Evolutionary conservation across 176 grass and related monocot species (phyloP).

Genomic region (Carex scoparia): DNA sequence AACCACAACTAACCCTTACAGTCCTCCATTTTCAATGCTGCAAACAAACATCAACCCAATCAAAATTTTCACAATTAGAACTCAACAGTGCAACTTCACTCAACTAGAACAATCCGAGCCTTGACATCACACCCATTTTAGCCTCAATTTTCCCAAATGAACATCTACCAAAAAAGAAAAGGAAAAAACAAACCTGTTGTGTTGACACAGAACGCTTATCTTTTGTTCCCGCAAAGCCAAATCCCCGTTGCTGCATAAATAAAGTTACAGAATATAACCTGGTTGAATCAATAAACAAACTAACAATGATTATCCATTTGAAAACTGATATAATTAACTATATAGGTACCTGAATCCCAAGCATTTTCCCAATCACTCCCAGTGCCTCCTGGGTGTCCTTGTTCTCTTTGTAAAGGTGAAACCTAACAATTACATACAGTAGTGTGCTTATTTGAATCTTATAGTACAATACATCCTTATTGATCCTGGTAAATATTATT

Average conservation of each 20-base stretch:
- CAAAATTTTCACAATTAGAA: neutral
- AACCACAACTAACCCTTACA: neutral
- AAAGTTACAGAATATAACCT: conserved; percentile 19
- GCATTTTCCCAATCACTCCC: conserved; percentile 93
- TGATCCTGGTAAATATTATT: neutral
- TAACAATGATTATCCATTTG: conserved; percentile 10
- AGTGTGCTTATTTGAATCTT: conserved; percentile 22
- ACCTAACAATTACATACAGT: conserved; percentile 41
- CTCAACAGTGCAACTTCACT: neutral
- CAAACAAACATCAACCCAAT: neutral
- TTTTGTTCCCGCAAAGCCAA: conserved; percentile 98
- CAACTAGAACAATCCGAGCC: neutral
- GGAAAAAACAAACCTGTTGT: conserved; percentile 49
- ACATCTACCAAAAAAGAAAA: neutral
- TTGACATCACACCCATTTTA: neutral
- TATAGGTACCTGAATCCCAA: conserved; percentile 67
- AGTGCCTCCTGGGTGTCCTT: conserved; percentile 93
- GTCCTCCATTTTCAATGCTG: neutral
- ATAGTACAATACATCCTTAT: neutral
- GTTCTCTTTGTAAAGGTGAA: conserved; percentile 94
- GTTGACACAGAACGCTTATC: conserved; percentile 86
- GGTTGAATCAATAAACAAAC: conserved; percentile 14
- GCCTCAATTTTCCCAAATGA: neutral
- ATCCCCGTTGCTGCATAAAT: conserved; percentile 60
- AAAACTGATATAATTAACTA: conserved; percentile 7